Evolutionary conservation across 1,284 basidiomycete genomes (phyloP), one percentile per base, ranked within the genome.

Genomic region (Neolentinus lepideus): DNA sequence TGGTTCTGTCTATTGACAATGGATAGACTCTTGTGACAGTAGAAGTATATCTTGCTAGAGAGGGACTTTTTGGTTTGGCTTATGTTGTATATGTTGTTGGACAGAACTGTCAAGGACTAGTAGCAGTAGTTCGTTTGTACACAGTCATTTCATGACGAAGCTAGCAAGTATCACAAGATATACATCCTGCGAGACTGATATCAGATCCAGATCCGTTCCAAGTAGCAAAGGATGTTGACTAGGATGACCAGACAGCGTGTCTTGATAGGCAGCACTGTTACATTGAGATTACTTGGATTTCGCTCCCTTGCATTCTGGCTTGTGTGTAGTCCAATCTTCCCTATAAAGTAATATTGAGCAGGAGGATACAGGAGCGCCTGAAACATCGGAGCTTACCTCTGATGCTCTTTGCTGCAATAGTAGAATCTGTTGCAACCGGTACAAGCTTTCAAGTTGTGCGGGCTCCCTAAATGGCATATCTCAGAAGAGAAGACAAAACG

Each of bases 391-490:
- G 16, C 6, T 43, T 21, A 43, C 38, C 19, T 43, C 38, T 43
- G 38, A 43, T 43, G 38, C 19, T n/a, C 38, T 21, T 6, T n/a
- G 16, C 38, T 16, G 16, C 38, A 43, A 21, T 50, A 60, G 62
- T 61, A 58, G 33, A 67, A 60, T 45, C 59, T 56, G 12, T 58
- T 58, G 51, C 66, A 67, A 1, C 66, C 65, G 36, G 59, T 55
- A 33, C 66, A 68, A 12, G 59, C 57, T 56, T 66, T 68, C 21
- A 67, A 56, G 33, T 57, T 56, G 16, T 21, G 38, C 38, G 38
- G 38, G n/a, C 38, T 43, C 38, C 38, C 38, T 43, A 21, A 16
- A 43, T 16, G 33, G n/a, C n/a, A n/a, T n/a, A n/a, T n/a, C n/a
- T n/a, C n/a, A n/a, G n/a, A n/a, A n/a, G n/a, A n/a, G n/a, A n/a